These are phyloP conservation scores for Malus hybrid DNA, from an alignment of 331 rosid genomes.

Conservation along the genomic window DNA sequence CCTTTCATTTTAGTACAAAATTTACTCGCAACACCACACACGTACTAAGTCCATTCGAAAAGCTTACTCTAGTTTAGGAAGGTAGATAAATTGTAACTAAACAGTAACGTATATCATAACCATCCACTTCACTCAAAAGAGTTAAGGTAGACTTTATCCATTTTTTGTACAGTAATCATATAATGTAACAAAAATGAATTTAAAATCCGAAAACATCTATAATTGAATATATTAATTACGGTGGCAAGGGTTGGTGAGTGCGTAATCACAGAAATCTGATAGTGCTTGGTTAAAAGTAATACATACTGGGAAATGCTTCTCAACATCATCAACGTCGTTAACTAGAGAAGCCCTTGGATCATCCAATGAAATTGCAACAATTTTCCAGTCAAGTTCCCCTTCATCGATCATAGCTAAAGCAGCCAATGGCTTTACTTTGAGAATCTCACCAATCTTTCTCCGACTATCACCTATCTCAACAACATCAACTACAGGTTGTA, in stretches of 20 bases:
- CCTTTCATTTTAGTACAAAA: no score
- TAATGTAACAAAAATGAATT: background rate
- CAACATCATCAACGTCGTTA: constrained; percentile 76
- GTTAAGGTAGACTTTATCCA: background rate
- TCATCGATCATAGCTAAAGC: constrained; percentile 99
- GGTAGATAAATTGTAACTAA: background rate
- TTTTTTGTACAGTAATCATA: background rate
- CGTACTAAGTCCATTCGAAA: background rate
- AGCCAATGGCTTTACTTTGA: constrained; percentile 85
- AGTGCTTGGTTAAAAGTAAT: background rate
- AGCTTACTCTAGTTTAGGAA: background rate
- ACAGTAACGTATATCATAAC: background rate
- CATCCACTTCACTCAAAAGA: background rate
- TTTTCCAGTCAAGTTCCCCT: constrained; percentile 31
- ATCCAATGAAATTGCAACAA: constrained; percentile 86
- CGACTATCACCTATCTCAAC: constrained; percentile 84
- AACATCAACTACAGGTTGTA: constrained; percentile 69
- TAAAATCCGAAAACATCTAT: background rate
- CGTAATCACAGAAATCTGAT: background rate
- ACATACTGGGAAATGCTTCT: constrained; percentile 92
- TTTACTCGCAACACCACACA: no score
- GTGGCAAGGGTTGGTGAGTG: background rate
- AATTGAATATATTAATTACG: background rate
- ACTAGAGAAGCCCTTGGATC: constrained; percentile 90
- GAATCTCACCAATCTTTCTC: constrained; percentile 77